Evolutionary conservation across 2,329 filamentous ascomycete species (phyloP), one percentile per base, ranked within the genome.

Genomic region (Akanthomyces lecanii): DNA sequence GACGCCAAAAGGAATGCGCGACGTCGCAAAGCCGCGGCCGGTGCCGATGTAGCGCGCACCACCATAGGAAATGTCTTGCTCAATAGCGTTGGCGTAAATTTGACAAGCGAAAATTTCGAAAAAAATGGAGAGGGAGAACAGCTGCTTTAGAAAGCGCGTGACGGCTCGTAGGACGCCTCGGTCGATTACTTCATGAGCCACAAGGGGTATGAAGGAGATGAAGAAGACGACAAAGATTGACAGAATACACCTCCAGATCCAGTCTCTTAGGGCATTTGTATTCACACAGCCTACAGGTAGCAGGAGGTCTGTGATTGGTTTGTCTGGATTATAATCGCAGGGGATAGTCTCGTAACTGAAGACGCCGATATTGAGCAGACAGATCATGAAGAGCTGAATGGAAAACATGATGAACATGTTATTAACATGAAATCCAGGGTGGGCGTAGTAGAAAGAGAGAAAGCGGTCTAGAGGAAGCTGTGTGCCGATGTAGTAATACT

Each of bases 381-480:
- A 89, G 69, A 98, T 89, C 33, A 36, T 36, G 10, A 36, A 36
- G 33, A 36, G 33, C 33, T 36, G 33, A 36, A 36, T 36, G 6
- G 95, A 99, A 73, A 98, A 81, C 88, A 99, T 97, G 75, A 99
- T 98, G 82, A 98, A 97, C 84, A 98, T 90, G 83, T 99, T 99
- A 87, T 99, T 97, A 79, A 99, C 83, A 81, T 99, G 95, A 88
- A 99, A 99, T 78, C 95, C 95, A 68, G 95, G 89, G 81, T 99
- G 95, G 60, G 95, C 95, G 76, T 98, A 99, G 85, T 96, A 99
- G 84, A 99, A 99, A 0, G 95, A 99, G 72, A 99, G 77, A 88
- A 99, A 99, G 58, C 95, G 92, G 77, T 99, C 95, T 59, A 99
- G 83, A 65, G 95, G 95, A 62, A 99, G 86, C 75, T 99, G 95